Base-by-base conservation (phyloP, 495 filamentous ascomycete species). In the Aspergillus diversus region DNA sequence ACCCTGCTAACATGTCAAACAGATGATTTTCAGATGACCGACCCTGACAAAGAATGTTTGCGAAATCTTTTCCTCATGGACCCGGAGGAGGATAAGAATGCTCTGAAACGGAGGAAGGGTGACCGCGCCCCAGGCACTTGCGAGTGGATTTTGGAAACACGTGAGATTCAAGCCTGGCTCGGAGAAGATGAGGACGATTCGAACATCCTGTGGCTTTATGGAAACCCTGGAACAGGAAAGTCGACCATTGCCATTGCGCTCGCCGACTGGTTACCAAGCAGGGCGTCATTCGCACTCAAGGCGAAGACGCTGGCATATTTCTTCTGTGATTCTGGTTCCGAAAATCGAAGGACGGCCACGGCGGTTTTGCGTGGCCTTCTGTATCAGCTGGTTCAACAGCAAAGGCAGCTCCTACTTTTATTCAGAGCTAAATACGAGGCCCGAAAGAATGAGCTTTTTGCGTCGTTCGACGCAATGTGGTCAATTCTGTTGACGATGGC, bases 401-500 rank as follows among this genome's bases (percentile, higher is more conserved):
- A 59, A 8, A 64, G 59, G 33, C n/a, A 54, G 21, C 53, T 69
- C 5, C 53, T 74, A 15, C 39, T 61, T 34, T 17, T 77, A 11
- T 47, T 73, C 21, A n/a, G n/a, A n/a, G 34, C 61, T 17, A 67
- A 48, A 49, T 77, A 66, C 53, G 7, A 59, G 9, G 66, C 59
- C 9, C 68, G 68, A 33, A 51, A 60, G 57, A 59, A 68, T n/a
- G 49, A 31, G 7, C 42, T 74, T 15, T 71, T 73, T 35, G 49
- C 61, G 8, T 72, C 68, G 21, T 74, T 74, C 65, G 72, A 74
- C 52, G 61, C 59, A 37, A 54, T 74, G 15, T 74, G 72, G 70
- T 43, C 53, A 0, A 42, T 63, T 11, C 52, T 74, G 0, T 65
- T 68, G 46, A 55, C 63, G 0, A 65, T 71, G 0, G 60, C 52